Percentiles rank a stretch among this genome's conserved stretches.
phyloP scores from a whole-genome alignment of 306 rosid species.

The apple (Malus domestica) region DNA sequence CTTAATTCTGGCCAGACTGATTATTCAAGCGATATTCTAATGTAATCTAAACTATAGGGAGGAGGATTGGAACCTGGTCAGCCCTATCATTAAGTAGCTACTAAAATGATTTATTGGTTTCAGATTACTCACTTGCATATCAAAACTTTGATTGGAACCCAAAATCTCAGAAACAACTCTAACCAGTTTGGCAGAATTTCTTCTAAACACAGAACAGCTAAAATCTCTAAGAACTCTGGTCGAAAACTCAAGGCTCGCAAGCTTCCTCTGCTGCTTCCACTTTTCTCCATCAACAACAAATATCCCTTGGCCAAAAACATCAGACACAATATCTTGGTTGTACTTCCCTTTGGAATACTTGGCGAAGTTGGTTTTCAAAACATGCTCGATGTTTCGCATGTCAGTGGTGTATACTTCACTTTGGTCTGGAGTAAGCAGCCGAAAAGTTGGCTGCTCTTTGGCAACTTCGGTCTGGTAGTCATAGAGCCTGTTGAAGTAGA shows the following conservation, averaged over 20 bases:
- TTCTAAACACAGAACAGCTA: constrained; percentile 47
- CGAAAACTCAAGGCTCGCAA: constrained; percentile 61
- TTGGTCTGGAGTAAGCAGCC: constrained; percentile 29
- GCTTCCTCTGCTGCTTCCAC: constrained; percentile 75
- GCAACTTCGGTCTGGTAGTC: constrained; percentile 38
- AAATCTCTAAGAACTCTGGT: constrained; percentile 64
- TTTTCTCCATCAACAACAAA: constrained; percentile 57
- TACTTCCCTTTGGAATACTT: constrained; percentile 48
- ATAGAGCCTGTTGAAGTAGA: constrained; percentile 38
- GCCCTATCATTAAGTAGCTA: no score
- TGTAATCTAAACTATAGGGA: not conserved
- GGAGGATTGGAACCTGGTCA: no score
- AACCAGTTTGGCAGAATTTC: constrained; percentile 48
- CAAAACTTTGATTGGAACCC: constrained; percentile 28
- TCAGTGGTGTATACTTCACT: constrained; percentile 50
- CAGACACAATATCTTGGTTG: constrained; percentile 21
- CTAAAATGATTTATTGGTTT: not conserved
- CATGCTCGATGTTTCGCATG: constrained; percentile 41
- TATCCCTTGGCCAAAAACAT: constrained; percentile 63
- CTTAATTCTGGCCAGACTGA: no score
- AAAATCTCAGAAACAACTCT: constrained; percentile 24
- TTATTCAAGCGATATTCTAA: not conserved
- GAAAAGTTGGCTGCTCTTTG: constrained; percentile 31
- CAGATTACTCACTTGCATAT: constrained; percentile 51
- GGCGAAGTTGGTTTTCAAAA: constrained; percentile 36